A percentile compares a stretch with the other conserved stretches of the same genome.
phyloP scores from a whole-genome alignment of 1,284 basidiomycete genomes.

The Rhodotorula mucilaginosa region DNA sequence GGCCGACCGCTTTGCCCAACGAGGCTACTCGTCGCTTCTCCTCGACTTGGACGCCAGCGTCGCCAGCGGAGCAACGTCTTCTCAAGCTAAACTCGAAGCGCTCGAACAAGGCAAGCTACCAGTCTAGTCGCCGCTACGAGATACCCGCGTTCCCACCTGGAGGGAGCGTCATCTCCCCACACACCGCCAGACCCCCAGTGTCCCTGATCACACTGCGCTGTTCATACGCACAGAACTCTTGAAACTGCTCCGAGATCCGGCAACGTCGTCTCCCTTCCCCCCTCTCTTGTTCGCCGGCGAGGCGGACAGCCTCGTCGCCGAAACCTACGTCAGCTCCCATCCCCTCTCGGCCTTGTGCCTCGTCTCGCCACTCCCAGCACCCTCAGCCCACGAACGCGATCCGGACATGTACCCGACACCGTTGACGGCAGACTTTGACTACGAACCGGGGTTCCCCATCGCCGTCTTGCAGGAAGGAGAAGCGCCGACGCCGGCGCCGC shows the following conservation, averaged over 20 bases:
- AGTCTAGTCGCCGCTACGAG: too few species aligned
- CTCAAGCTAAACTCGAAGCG: not conserved
- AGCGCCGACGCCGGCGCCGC: not conserved
- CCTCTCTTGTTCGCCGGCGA: constrained; percentile 25
- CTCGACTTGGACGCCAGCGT: constrained; percentile 22
- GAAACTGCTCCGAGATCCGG: constrained; percentile 7
- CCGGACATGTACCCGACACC: constrained; percentile 3
- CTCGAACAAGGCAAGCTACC: constrained; percentile 21
- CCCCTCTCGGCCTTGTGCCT: constrained; percentile 31
- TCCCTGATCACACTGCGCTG: too few species aligned
- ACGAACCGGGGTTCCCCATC: constrained; percentile 30
- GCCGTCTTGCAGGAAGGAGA: constrained; percentile 9
- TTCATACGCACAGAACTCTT: constrained; percentile 15
- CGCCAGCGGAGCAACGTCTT: not conserved
- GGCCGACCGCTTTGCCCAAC: constrained; percentile 8
- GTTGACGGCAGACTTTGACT: constrained; percentile 22
- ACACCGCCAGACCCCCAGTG: too few species aligned
- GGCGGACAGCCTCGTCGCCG: constrained; percentile 17
- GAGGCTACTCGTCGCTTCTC: constrained; percentile 33
- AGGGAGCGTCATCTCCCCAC: too few species aligned
- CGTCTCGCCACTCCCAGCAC: constrained; percentile 4
- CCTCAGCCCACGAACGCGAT: not conserved
- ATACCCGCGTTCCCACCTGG: too few species aligned
- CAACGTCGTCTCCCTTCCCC: constrained; percentile 27
- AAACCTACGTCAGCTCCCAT: constrained; percentile 35